These are phyloP conservation scores for Chrysosporium queenslandicum DNA, from an alignment of 2,329 filamentous ascomycete species.

Conservation along the genomic window DNA sequence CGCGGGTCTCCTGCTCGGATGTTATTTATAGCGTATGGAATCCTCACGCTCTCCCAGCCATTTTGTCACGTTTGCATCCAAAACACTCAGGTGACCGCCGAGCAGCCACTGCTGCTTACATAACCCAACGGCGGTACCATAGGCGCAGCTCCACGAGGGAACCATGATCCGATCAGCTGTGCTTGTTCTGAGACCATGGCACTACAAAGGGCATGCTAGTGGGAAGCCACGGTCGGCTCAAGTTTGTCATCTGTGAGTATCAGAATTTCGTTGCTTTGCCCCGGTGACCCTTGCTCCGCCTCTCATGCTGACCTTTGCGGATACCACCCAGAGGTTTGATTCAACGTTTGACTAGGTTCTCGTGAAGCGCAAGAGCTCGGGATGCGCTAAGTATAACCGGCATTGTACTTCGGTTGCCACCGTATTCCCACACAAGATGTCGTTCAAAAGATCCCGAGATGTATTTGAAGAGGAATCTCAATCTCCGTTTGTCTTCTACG, in stretches of 20 bases:
- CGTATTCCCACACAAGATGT: slow-evolving; percentile 43
- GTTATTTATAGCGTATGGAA: neutral
- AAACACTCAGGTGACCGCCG: neutral
- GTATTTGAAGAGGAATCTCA: slow-evolving; percentile 67
- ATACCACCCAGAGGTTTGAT: neutral
- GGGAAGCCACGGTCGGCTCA: neutral
- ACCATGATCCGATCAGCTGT: neutral
- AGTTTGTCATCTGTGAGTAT: neutral
- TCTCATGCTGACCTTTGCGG: neutral
- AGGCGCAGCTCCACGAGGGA: neutral
- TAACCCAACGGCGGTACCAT: neutral
- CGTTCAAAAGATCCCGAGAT: slow-evolving; percentile 67
- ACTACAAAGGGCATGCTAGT: neutral
- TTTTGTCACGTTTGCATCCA: slow-evolving; percentile 1
- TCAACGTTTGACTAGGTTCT: neutral
- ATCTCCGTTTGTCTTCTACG: slow-evolving; percentile 68
- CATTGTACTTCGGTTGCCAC: neutral
- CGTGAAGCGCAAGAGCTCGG: neutral
- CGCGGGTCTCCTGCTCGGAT: neutral
- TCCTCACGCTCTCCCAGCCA: neutral
- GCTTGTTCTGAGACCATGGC: neutral
- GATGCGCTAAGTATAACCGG: neutral
- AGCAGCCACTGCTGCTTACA: neutral
- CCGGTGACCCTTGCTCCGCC: neutral
- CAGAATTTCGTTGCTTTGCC: neutral